Conservation (phyloP, 192 early-diverging fungal genomes). For the Entomortierella parvispora region DNA sequence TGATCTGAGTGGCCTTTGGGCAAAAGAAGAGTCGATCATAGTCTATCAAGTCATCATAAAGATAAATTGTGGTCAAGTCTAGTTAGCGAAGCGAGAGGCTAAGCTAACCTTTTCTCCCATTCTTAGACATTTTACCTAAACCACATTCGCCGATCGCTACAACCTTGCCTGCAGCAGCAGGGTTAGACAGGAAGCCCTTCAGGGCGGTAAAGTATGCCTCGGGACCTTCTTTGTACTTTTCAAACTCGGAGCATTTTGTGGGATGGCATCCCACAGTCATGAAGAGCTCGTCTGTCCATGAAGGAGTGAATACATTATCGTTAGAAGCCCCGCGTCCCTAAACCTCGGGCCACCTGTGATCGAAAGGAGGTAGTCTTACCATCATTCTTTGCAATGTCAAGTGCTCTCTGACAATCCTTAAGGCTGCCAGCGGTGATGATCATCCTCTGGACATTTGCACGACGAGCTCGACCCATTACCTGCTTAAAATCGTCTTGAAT, state of each 20-base stretch:
- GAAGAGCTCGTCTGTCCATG: constrained; percentile 57
- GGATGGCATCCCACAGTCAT: constrained; percentile 88
- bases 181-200: constrained; percentile 50
- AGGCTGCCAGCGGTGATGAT: constrained; percentile 82
- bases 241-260: constrained; percentile 79
- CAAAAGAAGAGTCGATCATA: constrained; percentile 92
- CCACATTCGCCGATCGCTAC: constrained; percentile 97
- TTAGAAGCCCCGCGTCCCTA: constrained; percentile 3
- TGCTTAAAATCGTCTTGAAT: constrained; percentile 69
- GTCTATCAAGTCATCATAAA: constrained; percentile 57
- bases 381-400: constrained; percentile 63
- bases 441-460: constrained; percentile 74
- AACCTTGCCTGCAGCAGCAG: constrained; percentile 60
- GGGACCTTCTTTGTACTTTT: constrained; percentile 63
- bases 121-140: constrained; percentile 58
- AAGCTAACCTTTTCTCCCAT: too few species aligned
- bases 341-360: neutral
- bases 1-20: constrained; percentile 73
- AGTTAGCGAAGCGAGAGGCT: neutral
- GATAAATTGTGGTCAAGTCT: neutral
- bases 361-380: constrained; percentile 26
- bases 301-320: constrained; percentile 3
- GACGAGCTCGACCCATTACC: constrained; percentile 70
- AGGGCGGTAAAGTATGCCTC: constrained; percentile 68
- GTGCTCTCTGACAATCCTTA: constrained; percentile 64